phyloP scores from a whole-genome alignment of 2,329 filamentous ascomycete genomes.

The Trichoderma cornu-damae region DNA sequence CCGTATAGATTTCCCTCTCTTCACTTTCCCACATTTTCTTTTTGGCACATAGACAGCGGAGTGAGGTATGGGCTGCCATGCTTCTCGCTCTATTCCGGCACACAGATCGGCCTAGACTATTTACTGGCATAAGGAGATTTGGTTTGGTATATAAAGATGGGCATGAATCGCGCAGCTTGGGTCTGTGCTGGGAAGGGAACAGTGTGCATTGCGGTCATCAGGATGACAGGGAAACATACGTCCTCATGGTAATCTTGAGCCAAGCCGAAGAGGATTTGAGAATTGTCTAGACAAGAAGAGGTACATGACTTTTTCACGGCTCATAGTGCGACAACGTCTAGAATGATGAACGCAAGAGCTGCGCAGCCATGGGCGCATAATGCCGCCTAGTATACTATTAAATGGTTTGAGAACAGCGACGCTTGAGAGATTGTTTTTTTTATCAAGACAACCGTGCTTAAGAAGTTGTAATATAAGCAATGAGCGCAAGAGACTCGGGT shows the following conservation, averaged over 20 bases:
- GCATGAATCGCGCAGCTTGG: background rate
- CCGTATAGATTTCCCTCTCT: constrained; percentile 27
- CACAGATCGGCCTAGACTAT: constrained; percentile 3
- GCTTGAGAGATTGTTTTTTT: background rate
- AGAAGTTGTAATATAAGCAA: too few species aligned
- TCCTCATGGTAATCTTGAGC: background rate
- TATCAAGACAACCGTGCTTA: background rate
- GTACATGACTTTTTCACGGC: background rate
- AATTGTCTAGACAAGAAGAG: background rate
- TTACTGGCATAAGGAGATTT: background rate
- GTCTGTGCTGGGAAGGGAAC: background rate
- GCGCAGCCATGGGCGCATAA: too few species aligned
- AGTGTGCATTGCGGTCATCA: background rate
- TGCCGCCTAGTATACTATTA: background rate
- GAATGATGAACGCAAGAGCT: background rate
- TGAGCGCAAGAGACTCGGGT: too few species aligned
- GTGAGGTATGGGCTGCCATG: background rate
- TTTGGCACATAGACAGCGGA: constrained; percentile 36
- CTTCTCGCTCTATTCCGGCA: background rate
- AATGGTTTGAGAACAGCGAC: background rate
- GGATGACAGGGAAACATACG: background rate
- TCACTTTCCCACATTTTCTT: constrained; percentile 1
- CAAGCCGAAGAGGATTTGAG: background rate
- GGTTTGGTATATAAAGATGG: constrained; percentile 7
- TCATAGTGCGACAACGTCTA: background rate